These are phyloP conservation scores for Malassezia globosa DNA, from an alignment of 1,284 basidiomycete species.

Conservation along the genomic window DNA sequence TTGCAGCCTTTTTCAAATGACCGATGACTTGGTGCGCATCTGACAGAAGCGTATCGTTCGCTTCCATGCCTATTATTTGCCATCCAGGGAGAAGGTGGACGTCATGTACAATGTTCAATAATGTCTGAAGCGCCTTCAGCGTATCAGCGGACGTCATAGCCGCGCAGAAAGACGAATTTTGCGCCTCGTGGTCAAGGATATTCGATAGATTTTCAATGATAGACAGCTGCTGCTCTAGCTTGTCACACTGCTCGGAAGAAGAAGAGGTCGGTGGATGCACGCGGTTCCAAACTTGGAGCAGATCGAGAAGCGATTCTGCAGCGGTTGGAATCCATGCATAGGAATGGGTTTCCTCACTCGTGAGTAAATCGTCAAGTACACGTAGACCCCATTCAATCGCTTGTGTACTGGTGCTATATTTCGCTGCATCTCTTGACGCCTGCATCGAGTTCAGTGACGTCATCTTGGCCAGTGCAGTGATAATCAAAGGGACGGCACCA, in stretches of 20 bases:
- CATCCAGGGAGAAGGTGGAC: background rate
- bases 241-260: background rate
- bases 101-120: background rate
- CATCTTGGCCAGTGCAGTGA: background rate
- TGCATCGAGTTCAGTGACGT: background rate
- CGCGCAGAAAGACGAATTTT: background rate
- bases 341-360: background rate
- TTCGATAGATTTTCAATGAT: background rate
- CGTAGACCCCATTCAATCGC: background rate
- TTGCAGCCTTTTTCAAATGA: slow-evolving; percentile 26
- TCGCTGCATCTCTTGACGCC: no score
- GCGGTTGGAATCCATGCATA: slow-evolving; percentile 46
- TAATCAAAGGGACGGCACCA: background rate
- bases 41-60: background rate
- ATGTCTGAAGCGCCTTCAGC: background rate
- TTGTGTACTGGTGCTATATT: background rate
- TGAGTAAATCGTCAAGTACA: background rate
- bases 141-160: background rate
- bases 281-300: slow-evolving; percentile 58
- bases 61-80: background rate
- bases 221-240: background rate
- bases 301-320: slow-evolving; percentile 58
- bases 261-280: background rate
- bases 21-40: slow-evolving; percentile 1
- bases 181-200: slow-evolving; percentile 3